Evolutionary conservation across 2,329 filamentous ascomycete genomes (phyloP).

Genomic region (Hypoxylon sp.): DNA sequence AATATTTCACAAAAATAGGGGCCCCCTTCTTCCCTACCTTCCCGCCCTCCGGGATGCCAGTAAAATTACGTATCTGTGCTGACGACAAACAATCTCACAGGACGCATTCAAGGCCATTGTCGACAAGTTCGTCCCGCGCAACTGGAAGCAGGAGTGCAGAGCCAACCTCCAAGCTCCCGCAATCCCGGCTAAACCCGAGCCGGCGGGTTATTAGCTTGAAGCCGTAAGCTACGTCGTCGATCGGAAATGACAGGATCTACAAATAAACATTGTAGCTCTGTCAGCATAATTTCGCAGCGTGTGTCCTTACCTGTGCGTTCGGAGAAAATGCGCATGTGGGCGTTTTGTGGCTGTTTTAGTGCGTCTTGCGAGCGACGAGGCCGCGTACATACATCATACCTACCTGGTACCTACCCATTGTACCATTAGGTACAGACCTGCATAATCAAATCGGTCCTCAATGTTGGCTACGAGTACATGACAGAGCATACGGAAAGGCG

Average conservation of each 20-base stretch:
- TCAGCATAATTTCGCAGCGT: background rate
- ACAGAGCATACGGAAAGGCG: conserved; percentile 6
- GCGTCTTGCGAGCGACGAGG: background rate
- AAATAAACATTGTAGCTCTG: background rate
- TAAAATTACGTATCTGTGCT: background rate
- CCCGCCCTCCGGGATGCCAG: background rate
- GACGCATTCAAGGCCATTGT: conserved; percentile 93
- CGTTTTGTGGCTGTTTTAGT: conserved; percentile 4
- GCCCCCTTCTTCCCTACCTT: background rate
- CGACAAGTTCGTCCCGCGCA: conserved; percentile 86
- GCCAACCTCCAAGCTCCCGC: conserved; percentile 60
- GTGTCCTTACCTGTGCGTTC: background rate
- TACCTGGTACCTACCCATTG: background rate
- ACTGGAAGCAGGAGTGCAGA: conserved; percentile 77
- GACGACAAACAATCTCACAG: conserved; percentile 57
- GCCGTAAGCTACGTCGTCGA: background rate
- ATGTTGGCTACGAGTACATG: background rate
- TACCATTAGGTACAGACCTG: background rate
- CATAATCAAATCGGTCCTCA: background rate
- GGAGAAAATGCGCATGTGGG: background rate
- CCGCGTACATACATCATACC: conserved; percentile 10
- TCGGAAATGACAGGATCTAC: background rate
- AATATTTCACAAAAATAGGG: background rate
- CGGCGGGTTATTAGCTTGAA: conserved; percentile 64
- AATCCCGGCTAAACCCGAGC: conserved; percentile 65